Percentiles rank a stretch among this genome's conserved stretches.
Conservation (phyloP, 176 grass and related monocot species). For the Lolium rigidum region DNA sequence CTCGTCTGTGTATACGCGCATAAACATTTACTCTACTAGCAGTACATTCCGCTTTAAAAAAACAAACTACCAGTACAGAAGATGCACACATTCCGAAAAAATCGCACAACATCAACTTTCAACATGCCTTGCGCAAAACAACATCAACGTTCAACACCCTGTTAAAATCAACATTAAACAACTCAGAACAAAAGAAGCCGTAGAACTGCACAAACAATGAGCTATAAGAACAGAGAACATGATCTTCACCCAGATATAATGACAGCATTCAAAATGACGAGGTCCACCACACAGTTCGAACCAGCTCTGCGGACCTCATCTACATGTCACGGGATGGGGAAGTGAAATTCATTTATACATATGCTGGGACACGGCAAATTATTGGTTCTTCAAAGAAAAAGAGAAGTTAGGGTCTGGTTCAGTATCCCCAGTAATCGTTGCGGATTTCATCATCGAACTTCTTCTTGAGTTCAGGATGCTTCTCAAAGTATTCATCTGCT, state of each 20-base stretch:
- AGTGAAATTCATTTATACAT: not conserved
- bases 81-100: no score
- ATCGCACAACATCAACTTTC: no score
- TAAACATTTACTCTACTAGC: no score
- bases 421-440: conserved; percentile 87
- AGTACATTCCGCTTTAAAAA: no score
- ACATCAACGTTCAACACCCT: not conserved
- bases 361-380: conserved; percentile 18
- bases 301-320: not conserved
- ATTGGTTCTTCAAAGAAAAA: conserved; percentile 21
- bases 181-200: not conserved
- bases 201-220: not conserved
- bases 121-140: no score
- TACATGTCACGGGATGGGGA: not conserved
- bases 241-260: not conserved
- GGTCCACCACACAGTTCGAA: not conserved
- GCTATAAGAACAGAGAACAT: not conserved
- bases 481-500: conserved; percentile 84
- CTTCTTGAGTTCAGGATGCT: conserved; percentile 87
- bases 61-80: no score
- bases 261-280: conserved; percentile 2
- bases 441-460: conserved; percentile 89
- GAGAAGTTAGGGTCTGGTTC: conserved; percentile 13
- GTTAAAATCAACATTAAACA: not conserved
- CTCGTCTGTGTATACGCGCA: no score